Evolutionary conservation across 106 monocot species (phyloP).

Genomic region (Posidonia australis): DNA sequence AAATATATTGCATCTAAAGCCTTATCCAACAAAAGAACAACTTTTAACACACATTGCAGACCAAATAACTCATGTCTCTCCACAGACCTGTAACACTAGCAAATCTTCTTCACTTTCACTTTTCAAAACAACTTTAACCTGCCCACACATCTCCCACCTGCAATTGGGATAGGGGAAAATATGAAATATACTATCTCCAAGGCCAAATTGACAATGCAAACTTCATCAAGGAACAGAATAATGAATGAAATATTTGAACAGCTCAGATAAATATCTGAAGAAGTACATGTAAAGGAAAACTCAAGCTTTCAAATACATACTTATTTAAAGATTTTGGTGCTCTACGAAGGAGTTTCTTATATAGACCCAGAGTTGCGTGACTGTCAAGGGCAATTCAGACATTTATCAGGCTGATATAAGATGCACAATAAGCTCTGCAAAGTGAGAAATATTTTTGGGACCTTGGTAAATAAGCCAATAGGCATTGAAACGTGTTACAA

Average conservation of each 20-base stretch:
- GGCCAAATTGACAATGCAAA: not conserved
- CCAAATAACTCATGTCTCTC: not conserved
- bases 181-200: not conserved
- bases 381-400: slow-evolving; percentile 17
- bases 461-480: too few species aligned
- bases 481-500: slow-evolving; percentile 4
- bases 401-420: not conserved
- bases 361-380: slow-evolving; percentile 94
- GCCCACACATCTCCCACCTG: slow-evolving; percentile 97
- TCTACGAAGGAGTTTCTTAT: slow-evolving; percentile 73
- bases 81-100: slow-evolving; percentile 65
- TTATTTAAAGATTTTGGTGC: slow-evolving; percentile 86
- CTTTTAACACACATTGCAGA: not conserved
- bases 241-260: too few species aligned
- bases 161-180: slow-evolving; percentile 1
- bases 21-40: not conserved
- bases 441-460: too few species aligned
- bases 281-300: not conserved
- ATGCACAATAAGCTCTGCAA: not conserved
- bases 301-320: slow-evolving; percentile 14
- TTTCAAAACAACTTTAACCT: slow-evolving; percentile 96
- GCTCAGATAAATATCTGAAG: too few species aligned
- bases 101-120: slow-evolving; percentile 93
- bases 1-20: not conserved
- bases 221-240: too few species aligned